A percentile compares a stretch with the other conserved stretches of the same genome.
Evolutionary conservation across 345 rosid genomes (phyloP).

Genomic region (Odontarrhena argentea): DNA sequence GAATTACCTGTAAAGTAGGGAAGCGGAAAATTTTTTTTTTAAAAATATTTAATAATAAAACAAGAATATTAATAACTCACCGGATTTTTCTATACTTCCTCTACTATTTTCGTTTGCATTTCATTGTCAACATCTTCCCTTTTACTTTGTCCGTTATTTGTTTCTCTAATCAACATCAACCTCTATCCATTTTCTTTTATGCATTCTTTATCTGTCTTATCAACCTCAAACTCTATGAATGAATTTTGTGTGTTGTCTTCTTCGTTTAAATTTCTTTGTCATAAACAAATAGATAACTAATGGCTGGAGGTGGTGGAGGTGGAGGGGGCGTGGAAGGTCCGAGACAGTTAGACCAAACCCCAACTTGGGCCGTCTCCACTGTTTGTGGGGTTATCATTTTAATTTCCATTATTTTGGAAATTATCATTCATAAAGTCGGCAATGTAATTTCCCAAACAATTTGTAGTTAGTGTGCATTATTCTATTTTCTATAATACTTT

Average conservation of each 20-base stretch:
- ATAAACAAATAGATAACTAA: neutral
- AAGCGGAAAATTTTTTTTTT: neutral
- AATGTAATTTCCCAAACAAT: slow-evolving; percentile 41
- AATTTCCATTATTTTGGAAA: slow-evolving; percentile 70
- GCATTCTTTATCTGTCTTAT: slow-evolving; percentile 2
- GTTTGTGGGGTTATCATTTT: slow-evolving; percentile 64
- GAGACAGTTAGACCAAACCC: slow-evolving; percentile 85
- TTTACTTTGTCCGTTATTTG: neutral
- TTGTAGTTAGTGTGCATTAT: neutral
- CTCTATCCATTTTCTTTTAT: neutral
- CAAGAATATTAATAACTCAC: neutral
- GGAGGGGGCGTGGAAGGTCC: slow-evolving; percentile 34
- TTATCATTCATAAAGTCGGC: slow-evolving; percentile 56
- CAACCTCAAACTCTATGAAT: too few species aligned
- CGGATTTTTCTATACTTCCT: slow-evolving; percentile 13
- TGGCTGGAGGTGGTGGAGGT: slow-evolving; percentile 63
- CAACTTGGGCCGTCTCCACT: slow-evolving; percentile 86
- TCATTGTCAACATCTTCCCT: slow-evolving; percentile 10
- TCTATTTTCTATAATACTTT: neutral
- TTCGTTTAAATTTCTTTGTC: too few species aligned
- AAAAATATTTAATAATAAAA: neutral
- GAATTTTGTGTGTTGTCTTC: too few species aligned
- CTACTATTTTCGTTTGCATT: slow-evolving; percentile 24
- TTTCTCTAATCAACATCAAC: neutral
- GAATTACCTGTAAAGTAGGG: slow-evolving; percentile 16